Percentiles rank a stretch among this genome's conserved stretches.
Evolutionary conservation across 2,329 filamentous ascomycete genomes (phyloP).

Genomic region (Leptographium radiaticola): DNA sequence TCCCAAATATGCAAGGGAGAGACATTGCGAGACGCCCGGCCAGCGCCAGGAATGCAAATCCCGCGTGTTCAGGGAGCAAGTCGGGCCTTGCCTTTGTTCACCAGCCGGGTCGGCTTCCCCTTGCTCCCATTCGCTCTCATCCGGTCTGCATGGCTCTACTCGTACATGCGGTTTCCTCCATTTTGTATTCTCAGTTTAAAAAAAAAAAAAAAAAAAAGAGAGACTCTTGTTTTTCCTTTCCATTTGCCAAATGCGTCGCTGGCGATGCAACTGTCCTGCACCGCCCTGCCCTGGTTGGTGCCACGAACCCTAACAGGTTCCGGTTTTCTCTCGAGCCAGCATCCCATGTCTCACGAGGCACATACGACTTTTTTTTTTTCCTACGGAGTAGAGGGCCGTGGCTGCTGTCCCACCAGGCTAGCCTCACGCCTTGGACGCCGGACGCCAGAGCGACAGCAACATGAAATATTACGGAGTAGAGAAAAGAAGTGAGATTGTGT

Average conservation of each 20-base stretch:
- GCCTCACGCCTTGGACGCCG: neutral
- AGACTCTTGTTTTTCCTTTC: neutral
- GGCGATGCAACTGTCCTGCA: neutral
- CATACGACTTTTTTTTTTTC: neutral
- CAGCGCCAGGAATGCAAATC: too few relatives aligned
- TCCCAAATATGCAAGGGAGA: neutral
- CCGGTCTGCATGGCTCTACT: neutral
- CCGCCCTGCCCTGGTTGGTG: neutral
- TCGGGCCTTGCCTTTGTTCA: neutral
- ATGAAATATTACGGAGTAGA: too few relatives aligned
- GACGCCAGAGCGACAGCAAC: neutral
- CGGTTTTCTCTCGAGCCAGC: neutral
- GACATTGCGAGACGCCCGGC: neutral
- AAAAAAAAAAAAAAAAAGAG: too few relatives aligned
- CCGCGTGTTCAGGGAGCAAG: too few relatives aligned
- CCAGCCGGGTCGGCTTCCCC: neutral
- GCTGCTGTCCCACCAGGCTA: too few relatives aligned
- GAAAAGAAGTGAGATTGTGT: too few relatives aligned
- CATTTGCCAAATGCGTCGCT: neutral
- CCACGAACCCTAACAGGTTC: slow-evolving; percentile 1
- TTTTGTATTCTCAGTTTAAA: neutral
- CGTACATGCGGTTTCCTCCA: neutral
- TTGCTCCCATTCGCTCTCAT: neutral
- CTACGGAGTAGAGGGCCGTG: neutral
- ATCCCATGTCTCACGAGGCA: neutral